phyloP scores from a whole-genome alignment of 441 rosid genomes.

The Gossypium schwendimanii region DNA sequence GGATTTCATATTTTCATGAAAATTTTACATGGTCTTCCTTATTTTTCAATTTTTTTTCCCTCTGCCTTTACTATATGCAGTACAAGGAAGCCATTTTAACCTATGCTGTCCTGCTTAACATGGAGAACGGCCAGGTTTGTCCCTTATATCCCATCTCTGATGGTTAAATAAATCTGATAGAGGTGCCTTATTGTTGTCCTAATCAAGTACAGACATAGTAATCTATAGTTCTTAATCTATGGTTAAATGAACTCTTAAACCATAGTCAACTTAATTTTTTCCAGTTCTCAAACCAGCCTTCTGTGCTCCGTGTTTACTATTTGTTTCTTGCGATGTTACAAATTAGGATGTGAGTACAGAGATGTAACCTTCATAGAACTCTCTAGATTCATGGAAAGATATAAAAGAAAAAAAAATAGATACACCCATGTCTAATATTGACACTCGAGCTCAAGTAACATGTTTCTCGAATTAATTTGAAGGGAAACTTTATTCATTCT shows the following conservation, averaged over 20 bases:
- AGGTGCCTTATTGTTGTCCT: background rate
- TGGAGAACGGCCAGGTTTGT: conserved; percentile 60
- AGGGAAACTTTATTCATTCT: background rate
- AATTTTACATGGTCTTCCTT: background rate
- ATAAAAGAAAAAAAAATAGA: background rate
- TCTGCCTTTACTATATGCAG: conserved; percentile 37
- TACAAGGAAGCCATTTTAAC: conserved; percentile 89
- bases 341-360: background rate
- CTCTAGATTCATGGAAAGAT: background rate
- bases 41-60: conserved; percentile 1
- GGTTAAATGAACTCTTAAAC: background rate
- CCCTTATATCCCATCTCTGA: conserved; percentile 9
- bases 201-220: background rate
- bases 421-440: background rate
- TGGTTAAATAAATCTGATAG: background rate
- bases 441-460: background rate
- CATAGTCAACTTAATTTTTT: background rate
- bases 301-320: background rate
- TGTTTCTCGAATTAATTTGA: background rate
- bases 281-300: background rate
- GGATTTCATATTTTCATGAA: background rate
- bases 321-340: background rate
- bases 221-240: background rate
- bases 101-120: conserved; percentile 74
- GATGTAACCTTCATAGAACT: background rate